Percentiles rank a stretch among this genome's conserved stretches.
phyloP scores from a whole-genome alignment of 305 asterid genomes.

The Solanum hybrid region DNA sequence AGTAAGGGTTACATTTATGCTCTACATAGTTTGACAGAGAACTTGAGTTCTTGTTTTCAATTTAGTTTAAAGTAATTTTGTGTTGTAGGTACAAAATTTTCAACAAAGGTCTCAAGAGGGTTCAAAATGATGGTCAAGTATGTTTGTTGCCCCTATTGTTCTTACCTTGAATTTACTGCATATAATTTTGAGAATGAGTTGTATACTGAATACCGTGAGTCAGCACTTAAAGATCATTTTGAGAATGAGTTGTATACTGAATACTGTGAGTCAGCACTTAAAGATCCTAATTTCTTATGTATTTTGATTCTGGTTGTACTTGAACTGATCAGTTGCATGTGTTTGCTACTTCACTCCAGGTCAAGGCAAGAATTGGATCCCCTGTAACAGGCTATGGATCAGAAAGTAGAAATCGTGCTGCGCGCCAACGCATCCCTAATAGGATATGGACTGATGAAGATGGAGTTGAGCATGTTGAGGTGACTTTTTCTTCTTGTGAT shows the following conservation, averaged over 20 bases:
- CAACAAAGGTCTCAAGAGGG: constrained; percentile 71
- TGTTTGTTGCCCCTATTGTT: background rate
- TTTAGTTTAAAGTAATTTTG: constrained; percentile 6
- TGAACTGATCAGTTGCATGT: background rate
- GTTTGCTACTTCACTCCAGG: constrained; percentile 34
- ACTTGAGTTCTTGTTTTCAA: background rate
- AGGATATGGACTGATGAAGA: constrained; percentile 77
- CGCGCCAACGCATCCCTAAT: constrained; percentile 82
- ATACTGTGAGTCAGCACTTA: background rate
- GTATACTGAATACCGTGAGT: background rate
- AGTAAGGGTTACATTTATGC: constrained; percentile 33
- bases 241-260: background rate
- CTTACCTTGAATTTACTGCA: background rate
- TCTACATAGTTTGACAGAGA: background rate
- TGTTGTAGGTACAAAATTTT: constrained; percentile 72
- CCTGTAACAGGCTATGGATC: constrained; percentile 88
- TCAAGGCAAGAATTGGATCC: constrained; percentile 72
- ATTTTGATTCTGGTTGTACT: background rate
- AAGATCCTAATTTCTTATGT: background rate
- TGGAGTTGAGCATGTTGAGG: constrained; percentile 77
- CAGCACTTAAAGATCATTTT: background rate
- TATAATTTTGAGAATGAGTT: background rate
- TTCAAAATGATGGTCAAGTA: constrained; percentile 80
- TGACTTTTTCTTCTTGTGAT: constrained; percentile 11
- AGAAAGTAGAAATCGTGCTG: constrained; percentile 89